These are phyloP conservation scores for Rhodotorula graminis DNA, from an alignment of 768 basidiomycete species.

Conservation along the genomic window DNA sequence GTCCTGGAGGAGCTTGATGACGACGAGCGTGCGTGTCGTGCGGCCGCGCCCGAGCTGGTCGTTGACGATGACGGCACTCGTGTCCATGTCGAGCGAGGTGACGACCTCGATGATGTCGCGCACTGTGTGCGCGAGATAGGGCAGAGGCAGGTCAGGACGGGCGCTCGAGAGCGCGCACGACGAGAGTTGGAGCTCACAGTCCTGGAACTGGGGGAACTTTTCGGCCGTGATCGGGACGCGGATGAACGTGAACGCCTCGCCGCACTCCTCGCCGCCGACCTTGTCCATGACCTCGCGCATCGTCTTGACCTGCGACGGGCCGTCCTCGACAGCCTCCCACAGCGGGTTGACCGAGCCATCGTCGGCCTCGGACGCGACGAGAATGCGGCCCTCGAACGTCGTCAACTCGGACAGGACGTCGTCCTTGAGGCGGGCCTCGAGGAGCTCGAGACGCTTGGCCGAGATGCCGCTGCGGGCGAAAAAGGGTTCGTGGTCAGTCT, in stretches of 20 bases:
- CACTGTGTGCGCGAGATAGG: slow-evolving; percentile 44
- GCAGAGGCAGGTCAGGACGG: slow-evolving; percentile 61
- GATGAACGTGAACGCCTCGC: slow-evolving; percentile 58
- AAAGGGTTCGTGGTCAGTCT: background rate
- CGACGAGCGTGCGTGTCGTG: slow-evolving; percentile 83
- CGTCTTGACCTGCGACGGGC: slow-evolving; percentile 63
- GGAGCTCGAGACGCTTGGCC: slow-evolving; percentile 73
- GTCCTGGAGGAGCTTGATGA: slow-evolving; percentile 73
- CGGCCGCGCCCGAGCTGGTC: slow-evolving; percentile 82
- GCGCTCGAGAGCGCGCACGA: background rate
- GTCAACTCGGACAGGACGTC: slow-evolving; percentile 81
- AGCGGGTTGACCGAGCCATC: slow-evolving; percentile 86
- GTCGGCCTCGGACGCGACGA: slow-evolving; percentile 81
- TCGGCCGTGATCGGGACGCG: slow-evolving; percentile 93
- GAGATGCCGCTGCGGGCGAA: slow-evolving; percentile 75
- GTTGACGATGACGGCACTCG: slow-evolving; percentile 71
- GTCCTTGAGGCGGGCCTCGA: slow-evolving; percentile 82
- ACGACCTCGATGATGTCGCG: slow-evolving; percentile 63
- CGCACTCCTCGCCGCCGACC: slow-evolving; percentile 24
- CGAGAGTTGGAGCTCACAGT: slow-evolving; percentile 11
- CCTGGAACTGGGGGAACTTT: slow-evolving; percentile 51
- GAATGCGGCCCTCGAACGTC: slow-evolving; percentile 72
- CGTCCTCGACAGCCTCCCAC: slow-evolving; percentile 76
- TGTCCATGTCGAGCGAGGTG: slow-evolving; percentile 44
- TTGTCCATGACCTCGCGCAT: slow-evolving; percentile 79